Evolutionary conservation across 2,329 filamentous ascomycete species (phyloP).

Genomic region (Aspergillus sergii): DNA sequence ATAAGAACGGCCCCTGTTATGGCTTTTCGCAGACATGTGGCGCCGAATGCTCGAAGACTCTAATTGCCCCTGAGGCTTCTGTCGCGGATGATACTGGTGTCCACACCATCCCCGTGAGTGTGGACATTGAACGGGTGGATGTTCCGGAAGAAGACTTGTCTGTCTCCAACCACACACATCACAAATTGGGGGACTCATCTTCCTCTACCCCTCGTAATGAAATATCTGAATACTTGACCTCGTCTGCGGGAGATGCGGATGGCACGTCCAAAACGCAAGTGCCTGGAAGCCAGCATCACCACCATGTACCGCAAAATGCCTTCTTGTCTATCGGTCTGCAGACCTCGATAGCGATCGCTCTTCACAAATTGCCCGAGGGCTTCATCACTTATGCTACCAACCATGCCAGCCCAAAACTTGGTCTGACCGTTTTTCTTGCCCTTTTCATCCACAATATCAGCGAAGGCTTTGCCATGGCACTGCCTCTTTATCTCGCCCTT

Average conservation of each 20-base stretch:
- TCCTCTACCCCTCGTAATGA: constrained; percentile 18
- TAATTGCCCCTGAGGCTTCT: constrained; percentile 23
- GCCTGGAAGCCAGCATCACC: constrained; percentile 65
- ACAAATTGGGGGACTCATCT: constrained; percentile 4
- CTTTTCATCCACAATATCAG: constrained; percentile 98
- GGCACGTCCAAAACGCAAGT: constrained; percentile 6
- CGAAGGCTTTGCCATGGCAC: constrained; percentile 90
- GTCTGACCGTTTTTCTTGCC: constrained; percentile 90
- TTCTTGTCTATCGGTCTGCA: constrained; percentile 95
- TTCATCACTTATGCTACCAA: constrained; percentile 96
- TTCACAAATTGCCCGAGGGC: constrained; percentile 91
- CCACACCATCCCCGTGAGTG: constrained; percentile 22
- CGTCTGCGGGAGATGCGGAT: constrained; percentile 5
- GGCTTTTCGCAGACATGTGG: constrained; percentile 65
- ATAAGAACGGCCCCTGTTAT: constrained; percentile 62
- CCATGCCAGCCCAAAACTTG: constrained; percentile 86
- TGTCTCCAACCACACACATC: background rate
- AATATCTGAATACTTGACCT: constrained; percentile 9
- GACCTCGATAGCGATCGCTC: constrained; percentile 88
- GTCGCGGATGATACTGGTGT: constrained; percentile 18
- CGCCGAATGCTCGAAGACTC: constrained; percentile 59
- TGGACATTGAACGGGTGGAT: constrained; percentile 16
- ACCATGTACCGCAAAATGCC: constrained; percentile 91
- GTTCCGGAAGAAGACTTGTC: constrained; percentile 13
- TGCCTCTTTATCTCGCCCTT: constrained; percentile 90